Percentiles rank a stretch among this genome's conserved stretches.
These are phyloP conservation scores for Sanghuangporus sanghuang DNA, from an alignment of 1,284 basidiomycete species.

Conservation along the genomic window DNA sequence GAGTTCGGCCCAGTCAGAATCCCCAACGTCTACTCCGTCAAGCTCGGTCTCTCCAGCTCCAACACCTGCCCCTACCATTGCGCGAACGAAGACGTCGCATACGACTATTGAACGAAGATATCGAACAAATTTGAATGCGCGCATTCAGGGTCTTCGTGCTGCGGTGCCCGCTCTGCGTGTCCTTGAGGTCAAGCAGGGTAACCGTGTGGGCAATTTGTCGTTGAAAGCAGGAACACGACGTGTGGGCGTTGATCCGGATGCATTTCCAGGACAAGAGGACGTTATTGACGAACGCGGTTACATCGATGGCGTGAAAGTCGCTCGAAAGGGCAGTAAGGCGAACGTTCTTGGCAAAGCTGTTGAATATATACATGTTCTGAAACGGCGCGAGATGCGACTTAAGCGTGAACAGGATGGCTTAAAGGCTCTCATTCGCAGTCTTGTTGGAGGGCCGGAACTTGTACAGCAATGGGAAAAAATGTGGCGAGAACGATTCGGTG, in stretches of 20 bases:
- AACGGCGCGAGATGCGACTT: constrained; percentile 66
- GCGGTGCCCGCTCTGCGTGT: constrained; percentile 81
- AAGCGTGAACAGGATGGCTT: constrained; percentile 68
- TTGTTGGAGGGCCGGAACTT: constrained; percentile 66
- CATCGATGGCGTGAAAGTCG: constrained; percentile 78
- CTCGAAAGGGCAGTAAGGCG: constrained; percentile 79
- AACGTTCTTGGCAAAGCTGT: constrained; percentile 80
- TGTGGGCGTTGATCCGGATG: constrained; percentile 28
- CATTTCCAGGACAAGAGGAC: constrained; percentile 36
- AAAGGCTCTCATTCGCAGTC: constrained; percentile 56
- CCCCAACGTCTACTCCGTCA: constrained; percentile 29
- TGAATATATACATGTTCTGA: constrained; percentile 75
- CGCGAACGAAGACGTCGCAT: constrained; percentile 79
- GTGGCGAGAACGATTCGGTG: constrained; percentile 68
- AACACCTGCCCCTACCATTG: constrained; percentile 23
- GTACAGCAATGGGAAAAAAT: constrained; percentile 70
- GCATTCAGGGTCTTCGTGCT: constrained; percentile 77
- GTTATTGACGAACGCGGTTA: constrained; percentile 70
- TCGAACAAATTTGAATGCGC: constrained; percentile 85
- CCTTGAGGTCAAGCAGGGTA: constrained; percentile 45
- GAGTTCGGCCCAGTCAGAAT: constrained; percentile 14
- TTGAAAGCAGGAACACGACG: constrained; percentile 34
- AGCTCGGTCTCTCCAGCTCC: constrained; percentile 26
- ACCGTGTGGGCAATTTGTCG: constrained; percentile 32
- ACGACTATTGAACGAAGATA: constrained; percentile 90